A percentile compares a stretch with the other conserved stretches of the same genome.
These are phyloP conservation scores for Candida saitoana DNA, from an alignment of 805 yeast genomes.

Conservation along the genomic window DNA sequence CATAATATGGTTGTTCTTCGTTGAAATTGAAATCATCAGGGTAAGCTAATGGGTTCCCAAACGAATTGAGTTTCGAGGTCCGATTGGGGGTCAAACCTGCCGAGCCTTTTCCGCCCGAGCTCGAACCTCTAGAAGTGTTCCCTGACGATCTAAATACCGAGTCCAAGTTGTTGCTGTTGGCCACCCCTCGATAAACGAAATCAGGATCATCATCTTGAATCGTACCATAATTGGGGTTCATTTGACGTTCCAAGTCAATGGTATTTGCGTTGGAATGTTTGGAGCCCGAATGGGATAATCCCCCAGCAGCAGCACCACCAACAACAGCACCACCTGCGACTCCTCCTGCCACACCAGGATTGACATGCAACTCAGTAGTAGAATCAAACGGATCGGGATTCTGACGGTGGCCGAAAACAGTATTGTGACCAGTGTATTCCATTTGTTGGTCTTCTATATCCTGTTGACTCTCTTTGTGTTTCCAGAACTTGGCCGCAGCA, in stretches of 20 bases:
- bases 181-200: slow-evolving; percentile 41
- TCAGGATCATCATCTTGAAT: slow-evolving; percentile 21
- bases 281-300: slow-evolving; percentile 5
- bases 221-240: slow-evolving; percentile 7
- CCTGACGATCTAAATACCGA: slow-evolving; percentile 29
- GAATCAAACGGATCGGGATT: neutral
- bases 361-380: neutral
- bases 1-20: slow-evolving; percentile 9
- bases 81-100: slow-evolving; percentile 6
- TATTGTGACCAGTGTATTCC: neutral
- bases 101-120: slow-evolving; percentile 12
- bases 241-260: slow-evolving; percentile 27
- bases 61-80: slow-evolving; percentile 21
- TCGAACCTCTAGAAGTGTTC: slow-evolving; percentile 13
- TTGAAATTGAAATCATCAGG: slow-evolving; percentile 19
- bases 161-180: slow-evolving; percentile 40
- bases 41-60: slow-evolving; percentile 19
- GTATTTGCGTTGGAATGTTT: slow-evolving; percentile 9
- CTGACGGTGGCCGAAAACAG: neutral
- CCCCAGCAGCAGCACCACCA: slow-evolving; percentile 6
- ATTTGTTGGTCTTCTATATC: neutral
- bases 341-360: neutral
- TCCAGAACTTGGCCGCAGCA: neutral
- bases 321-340: slow-evolving; percentile 6
- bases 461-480: neutral